These are phyloP conservation scores for Coccomyxa subellipsoidea DNA, from an alignment of 163 green algal genomes.

Conservation along the genomic window DNA sequence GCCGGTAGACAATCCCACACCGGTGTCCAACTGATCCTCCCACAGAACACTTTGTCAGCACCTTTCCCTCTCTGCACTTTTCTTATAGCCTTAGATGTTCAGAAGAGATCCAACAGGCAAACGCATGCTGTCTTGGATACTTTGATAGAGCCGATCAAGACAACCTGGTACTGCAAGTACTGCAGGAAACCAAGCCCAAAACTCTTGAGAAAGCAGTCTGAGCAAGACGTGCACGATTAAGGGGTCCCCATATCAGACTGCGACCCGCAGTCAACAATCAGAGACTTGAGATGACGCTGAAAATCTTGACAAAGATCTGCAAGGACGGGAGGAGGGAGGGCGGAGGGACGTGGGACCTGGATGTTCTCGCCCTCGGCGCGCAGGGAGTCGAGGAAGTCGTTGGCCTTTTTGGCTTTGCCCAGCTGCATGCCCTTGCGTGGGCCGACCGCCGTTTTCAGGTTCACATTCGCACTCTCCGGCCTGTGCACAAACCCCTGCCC, in stretches of 20 bases:
- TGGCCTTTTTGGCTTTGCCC: constrained; percentile 73
- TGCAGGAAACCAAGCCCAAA: too few relatives aligned
- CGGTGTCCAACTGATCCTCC: constrained; percentile 6
- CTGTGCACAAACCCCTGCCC: background rate
- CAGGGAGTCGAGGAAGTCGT: constrained; percentile 85
- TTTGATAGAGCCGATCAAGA: too few relatives aligned
- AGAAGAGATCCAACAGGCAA: too few relatives aligned
- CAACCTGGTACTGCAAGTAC: too few relatives aligned
- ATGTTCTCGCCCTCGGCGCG: constrained; percentile 84
- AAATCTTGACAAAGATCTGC: background rate
- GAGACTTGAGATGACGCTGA: too few relatives aligned
- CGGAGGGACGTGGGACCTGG: constrained; percentile 31
- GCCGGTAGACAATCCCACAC: background rate
- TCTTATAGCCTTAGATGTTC: too few relatives aligned
- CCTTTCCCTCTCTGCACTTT: background rate
- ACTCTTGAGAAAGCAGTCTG: too few relatives aligned
- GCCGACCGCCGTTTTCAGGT: constrained; percentile 5
- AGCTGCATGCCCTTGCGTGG: constrained; percentile 91
- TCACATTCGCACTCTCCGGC: constrained; percentile 3
- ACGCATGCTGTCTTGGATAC: too few relatives aligned
- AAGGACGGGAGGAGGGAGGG: background rate
- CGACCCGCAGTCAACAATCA: too few relatives aligned
- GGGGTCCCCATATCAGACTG: too few relatives aligned
- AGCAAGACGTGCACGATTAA: too few relatives aligned
- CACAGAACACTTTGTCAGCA: constrained; percentile 4